Evolutionary conservation across 257 asterid species (phyloP).

Genomic region (Perilla frutescens): DNA sequence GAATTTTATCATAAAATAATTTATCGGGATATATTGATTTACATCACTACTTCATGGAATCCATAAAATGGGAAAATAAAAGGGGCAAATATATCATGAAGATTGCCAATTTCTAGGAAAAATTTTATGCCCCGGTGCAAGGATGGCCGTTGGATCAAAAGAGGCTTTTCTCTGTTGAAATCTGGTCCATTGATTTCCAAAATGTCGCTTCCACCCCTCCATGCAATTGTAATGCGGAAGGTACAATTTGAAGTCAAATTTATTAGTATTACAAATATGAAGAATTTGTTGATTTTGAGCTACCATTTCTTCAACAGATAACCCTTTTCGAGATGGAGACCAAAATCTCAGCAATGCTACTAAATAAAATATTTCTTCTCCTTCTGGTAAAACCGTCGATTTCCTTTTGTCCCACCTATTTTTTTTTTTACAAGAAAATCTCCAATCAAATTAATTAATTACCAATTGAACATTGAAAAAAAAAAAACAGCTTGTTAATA

Average conservation of each 20-base stretch:
- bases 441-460: too few relatives aligned
- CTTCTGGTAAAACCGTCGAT: constrained; percentile 68
- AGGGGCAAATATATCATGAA: too few relatives aligned
- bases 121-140: constrained; percentile 88
- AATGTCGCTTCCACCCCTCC: constrained; percentile 74
- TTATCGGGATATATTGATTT: too few relatives aligned
- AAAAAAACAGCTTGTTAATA: too few relatives aligned
- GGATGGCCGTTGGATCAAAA: constrained; percentile 84
- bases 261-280: constrained; percentile 52
- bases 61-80: too few relatives aligned
- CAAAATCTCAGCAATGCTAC: constrained; percentile 75
- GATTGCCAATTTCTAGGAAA: constrained; percentile 52
- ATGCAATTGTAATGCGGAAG: constrained; percentile 68
- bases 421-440: too few relatives aligned
- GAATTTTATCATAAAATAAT: too few relatives aligned
- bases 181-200: constrained; percentile 80
- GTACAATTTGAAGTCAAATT: constrained; percentile 67
- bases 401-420: constrained; percentile 75
- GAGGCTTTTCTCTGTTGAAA: constrained; percentile 60
- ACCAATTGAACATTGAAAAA: too few relatives aligned
- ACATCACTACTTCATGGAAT: too few relatives aligned
- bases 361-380: constrained; percentile 62
- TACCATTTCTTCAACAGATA: constrained; percentile 57
- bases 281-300: constrained; percentile 68
- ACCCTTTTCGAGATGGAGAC: constrained; percentile 53